Evolutionary conservation across 192 early-diverging fungal species (phyloP).

Genomic region (Backusella westeae): DNA sequence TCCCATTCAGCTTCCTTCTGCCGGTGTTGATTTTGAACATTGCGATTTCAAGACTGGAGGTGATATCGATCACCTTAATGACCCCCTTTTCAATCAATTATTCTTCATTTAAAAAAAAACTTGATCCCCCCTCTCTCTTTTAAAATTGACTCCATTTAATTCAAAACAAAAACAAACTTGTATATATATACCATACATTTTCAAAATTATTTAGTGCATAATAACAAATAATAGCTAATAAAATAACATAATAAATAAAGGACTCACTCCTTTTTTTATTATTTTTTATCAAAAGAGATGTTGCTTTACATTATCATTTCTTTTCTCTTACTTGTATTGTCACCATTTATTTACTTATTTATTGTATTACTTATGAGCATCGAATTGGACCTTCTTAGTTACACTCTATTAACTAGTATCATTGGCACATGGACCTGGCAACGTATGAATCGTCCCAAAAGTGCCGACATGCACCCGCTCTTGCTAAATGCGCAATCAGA

Average conservation of each 20-base stretch:
- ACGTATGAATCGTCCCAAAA: conserved; percentile 35
- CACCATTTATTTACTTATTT: neutral
- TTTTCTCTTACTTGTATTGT: neutral
- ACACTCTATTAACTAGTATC: conserved; percentile 39
- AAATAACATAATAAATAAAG: neutral
- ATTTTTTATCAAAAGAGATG: neutral
- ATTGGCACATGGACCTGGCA: conserved; percentile 35
- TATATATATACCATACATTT: neutral
- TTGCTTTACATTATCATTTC: neutral
- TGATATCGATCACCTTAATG: neutral
- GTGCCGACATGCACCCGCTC: conserved; percentile 59
- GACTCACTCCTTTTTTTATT: neutral
- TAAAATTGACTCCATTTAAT: neutral
- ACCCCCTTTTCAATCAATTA: conserved; percentile 6
- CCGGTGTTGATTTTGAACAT: conserved; percentile 11
- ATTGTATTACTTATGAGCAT: conserved; percentile 16
- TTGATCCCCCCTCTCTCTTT: neutral
- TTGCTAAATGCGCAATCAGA: conserved; percentile 52
- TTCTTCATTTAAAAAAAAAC: neutral
- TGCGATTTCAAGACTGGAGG: conserved; percentile 12
- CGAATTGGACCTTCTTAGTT: conserved; percentile 49
- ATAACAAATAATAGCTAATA: neutral
- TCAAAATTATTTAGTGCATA: neutral
- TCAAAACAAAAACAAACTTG: neutral
- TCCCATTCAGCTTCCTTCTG: conserved; percentile 7